phyloP scores from a whole-genome alignment of 805 yeast species.

The Schwanniomyces yamadae region DNA sequence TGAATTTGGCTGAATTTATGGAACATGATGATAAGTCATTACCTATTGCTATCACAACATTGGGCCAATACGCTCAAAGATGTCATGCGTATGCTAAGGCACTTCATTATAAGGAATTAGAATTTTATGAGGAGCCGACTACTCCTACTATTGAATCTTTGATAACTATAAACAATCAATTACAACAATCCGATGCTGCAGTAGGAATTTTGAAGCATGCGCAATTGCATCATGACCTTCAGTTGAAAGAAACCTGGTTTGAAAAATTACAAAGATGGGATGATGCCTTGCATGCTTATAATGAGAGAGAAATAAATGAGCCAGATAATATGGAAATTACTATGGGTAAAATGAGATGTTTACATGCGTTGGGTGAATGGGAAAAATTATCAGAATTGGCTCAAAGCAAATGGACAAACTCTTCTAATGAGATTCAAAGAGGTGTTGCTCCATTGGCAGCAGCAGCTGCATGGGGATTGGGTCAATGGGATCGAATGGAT shows the following conservation, averaged over 20 bases:
- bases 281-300: conserved; percentile 90
- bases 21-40: conserved; percentile 95
- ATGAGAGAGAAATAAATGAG: conserved; percentile 64
- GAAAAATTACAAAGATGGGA: conserved; percentile 98
- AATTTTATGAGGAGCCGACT: conserved; percentile 89
- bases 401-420: conserved; percentile 75
- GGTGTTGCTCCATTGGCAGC: conserved; percentile 97
- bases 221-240: conserved; percentile 84
- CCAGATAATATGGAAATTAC: conserved; percentile 81
- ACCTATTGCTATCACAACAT: conserved; percentile 84
- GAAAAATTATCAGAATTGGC: conserved; percentile 86
- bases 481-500: conserved; percentile 96
- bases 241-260: conserved; percentile 95
- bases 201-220: conserved; percentile 95
- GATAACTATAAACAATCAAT: conserved; percentile 87
- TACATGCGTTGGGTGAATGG: conserved; percentile 99
- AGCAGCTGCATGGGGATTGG: conserved; percentile 98
- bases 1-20: conserved; percentile 92
- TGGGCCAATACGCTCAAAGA: conserved; percentile 90
- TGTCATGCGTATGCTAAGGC: conserved; percentile 99
- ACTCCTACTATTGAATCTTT: conserved; percentile 89
- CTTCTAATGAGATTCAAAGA: conserved; percentile 71
- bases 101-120: conserved; percentile 90
- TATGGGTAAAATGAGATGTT: conserved; percentile 97
- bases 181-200: conserved; percentile 97